Evolutionary conservation across 116 monocot genomes (phyloP).

Genomic region (Phalaenopsis hybrid): DNA sequence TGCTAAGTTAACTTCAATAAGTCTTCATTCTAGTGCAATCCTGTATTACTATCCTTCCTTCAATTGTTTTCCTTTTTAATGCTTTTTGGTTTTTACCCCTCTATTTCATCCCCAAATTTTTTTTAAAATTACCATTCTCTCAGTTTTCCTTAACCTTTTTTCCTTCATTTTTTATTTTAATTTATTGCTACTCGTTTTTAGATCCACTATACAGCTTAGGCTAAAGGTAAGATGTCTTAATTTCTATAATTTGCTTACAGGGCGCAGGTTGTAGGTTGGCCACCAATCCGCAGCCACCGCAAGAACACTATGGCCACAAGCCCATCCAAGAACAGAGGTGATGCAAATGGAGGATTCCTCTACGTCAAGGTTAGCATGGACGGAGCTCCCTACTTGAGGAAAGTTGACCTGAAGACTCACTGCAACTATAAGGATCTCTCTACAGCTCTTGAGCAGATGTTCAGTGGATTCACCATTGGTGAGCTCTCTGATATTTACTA

Average conservation of each 20-base stretch:
- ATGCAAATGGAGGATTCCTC: slow-evolving; percentile 35
- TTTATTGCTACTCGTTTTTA: not conserved
- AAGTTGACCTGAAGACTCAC: slow-evolving; percentile 51
- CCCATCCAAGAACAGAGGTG: slow-evolving; percentile 36
- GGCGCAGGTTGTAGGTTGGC: slow-evolving; percentile 75
- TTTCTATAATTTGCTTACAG: slow-evolving; percentile 8
- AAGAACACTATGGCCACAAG: slow-evolving; percentile 58
- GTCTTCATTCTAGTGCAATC: no score
- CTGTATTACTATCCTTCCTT: no score
- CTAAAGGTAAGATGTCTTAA: not conserved
- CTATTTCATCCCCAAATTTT: not conserved
- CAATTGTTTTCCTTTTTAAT: not conserved
- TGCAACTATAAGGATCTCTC: slow-evolving; percentile 58
- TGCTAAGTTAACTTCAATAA: no score
- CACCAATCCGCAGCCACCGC: slow-evolving; percentile 50
- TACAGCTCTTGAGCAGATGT: slow-evolving; percentile 55
- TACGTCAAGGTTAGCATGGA: slow-evolving; percentile 88
- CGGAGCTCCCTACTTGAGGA: slow-evolving; percentile 71
- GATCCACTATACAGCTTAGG: not conserved
- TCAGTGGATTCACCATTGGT: slow-evolving; percentile 67
- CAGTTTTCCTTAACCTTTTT: not conserved
- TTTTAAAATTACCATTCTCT: not conserved
- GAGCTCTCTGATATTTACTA: slow-evolving; percentile 13
- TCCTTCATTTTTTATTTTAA: not conserved
- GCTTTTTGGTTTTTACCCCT: not conserved